Conservation (phyloP, 305 asterid genomes). For the Striga hermonthica region DNA sequence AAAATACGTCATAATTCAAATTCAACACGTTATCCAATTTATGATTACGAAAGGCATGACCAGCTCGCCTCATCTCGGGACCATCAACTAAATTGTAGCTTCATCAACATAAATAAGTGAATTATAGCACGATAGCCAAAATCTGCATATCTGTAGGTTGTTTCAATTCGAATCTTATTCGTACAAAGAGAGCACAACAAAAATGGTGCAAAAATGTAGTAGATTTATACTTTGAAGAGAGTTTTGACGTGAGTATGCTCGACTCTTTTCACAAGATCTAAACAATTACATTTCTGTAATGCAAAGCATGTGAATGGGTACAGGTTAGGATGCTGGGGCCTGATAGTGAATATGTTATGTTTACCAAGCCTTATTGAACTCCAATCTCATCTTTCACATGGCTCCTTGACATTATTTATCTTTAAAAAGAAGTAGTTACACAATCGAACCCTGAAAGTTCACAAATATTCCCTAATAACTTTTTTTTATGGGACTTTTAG, state of each 20-base stretch:
- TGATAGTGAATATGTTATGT: background rate
- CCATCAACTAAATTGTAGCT: constrained; percentile 5
- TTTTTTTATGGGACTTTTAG: background rate
- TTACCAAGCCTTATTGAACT: background rate
- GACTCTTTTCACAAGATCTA: background rate
- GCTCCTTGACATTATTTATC: background rate
- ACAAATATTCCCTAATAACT: background rate
- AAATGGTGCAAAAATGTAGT: background rate
- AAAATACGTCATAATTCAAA: background rate
- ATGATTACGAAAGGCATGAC: constrained; percentile 19
- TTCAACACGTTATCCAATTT: background rate
- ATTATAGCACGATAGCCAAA: background rate
- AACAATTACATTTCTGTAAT: background rate
- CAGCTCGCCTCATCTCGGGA: constrained; percentile 1
- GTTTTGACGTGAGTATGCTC: background rate
- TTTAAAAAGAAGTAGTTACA: background rate
- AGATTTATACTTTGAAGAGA: background rate
- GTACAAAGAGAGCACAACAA: background rate
- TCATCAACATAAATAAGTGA: background rate
- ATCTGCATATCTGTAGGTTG: background rate
- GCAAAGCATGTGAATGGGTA: background rate
- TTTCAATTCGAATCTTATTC: background rate
- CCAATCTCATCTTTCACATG: background rate
- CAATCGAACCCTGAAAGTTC: background rate
- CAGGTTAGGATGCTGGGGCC: background rate